phyloP scores from a whole-genome alignment of 768 basidiomycete species.

The Brasilioporus rufonigricans region DNA sequence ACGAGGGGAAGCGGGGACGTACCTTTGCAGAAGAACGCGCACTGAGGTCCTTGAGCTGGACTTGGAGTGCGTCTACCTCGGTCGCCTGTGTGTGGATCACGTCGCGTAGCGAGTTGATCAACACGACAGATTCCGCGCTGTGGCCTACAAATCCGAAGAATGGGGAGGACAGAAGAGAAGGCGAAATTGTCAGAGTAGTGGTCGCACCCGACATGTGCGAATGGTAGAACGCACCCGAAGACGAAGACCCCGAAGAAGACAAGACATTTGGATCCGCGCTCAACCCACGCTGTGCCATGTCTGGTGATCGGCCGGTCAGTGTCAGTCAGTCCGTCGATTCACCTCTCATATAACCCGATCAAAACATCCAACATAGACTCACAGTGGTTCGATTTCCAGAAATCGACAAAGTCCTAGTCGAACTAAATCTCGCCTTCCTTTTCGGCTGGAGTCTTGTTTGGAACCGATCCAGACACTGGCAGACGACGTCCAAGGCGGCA shows the following conservation, averaged over 20 bases:
- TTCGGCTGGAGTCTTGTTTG: conserved; percentile 24
- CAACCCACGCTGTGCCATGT: conserved; percentile 74
- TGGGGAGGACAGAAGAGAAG: no score
- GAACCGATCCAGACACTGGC: not conserved
- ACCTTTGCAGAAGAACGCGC: conserved; percentile 41
- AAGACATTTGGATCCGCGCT: conserved; percentile 65
- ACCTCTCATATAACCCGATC: not conserved
- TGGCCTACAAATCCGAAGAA: conserved; percentile 41
- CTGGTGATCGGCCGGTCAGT: conserved; percentile 37
- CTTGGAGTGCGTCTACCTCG: conserved; percentile 71
- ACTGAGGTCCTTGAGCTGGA: conserved; percentile 46
- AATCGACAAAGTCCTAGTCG: conserved; percentile 97
- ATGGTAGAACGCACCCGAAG: conserved; percentile 51
- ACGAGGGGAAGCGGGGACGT: not conserved
- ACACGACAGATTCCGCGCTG: conserved; percentile 73
- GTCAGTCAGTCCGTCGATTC: not conserved
- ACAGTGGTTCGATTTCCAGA: conserved; percentile 99
- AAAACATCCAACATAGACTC: conserved; percentile 29
- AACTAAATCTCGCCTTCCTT: conserved; percentile 93
- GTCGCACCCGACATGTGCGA: no score
- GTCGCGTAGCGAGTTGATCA: conserved; percentile 81
- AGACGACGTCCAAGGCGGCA: conserved; percentile 42
- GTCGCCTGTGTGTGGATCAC: conserved; percentile 79
- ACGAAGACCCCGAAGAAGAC: conserved; percentile 46
- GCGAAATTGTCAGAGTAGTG: not conserved